Evolutionary conservation across 257 asterid genomes (phyloP).

Genomic region (Scutellaria minor): DNA sequence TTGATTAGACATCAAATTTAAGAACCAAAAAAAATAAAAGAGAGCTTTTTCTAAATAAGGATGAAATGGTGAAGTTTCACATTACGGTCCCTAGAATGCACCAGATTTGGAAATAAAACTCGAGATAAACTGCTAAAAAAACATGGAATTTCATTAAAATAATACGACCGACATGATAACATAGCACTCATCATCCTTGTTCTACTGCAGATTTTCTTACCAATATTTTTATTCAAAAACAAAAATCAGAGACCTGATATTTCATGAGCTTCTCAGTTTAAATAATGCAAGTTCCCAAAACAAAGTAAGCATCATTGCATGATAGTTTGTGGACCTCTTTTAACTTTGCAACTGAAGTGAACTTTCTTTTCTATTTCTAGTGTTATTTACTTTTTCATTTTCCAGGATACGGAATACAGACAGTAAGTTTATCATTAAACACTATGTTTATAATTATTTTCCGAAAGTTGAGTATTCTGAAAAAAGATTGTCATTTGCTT

Average conservation of each 20-base stretch:
- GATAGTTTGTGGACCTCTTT: neutral
- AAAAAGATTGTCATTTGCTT: neutral
- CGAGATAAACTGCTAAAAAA: neutral
- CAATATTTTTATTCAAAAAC: neutral
- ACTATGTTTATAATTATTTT: neutral
- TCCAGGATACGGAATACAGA: slow-evolving; percentile 1
- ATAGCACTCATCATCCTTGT: neutral
- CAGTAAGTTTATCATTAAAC: slow-evolving; percentile 5
- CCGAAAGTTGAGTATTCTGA: neutral
- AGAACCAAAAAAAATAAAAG: neutral
- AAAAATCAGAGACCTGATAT: neutral
- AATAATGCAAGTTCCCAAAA: neutral
- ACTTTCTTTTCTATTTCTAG: neutral
- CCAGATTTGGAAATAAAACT: neutral
- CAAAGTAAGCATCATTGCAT: neutral
- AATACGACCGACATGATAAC: neutral
- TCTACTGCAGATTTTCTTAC: slow-evolving; percentile 8
- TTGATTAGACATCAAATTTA: slow-evolving; percentile 5
- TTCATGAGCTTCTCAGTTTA: neutral
- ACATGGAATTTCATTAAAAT: neutral
- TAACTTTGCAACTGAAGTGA: neutral
- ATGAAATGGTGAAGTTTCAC: neutral
- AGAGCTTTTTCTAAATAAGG: neutral
- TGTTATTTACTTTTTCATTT: slow-evolving; percentile 12
- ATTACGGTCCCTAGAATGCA: neutral